Percentiles rank a stretch among this genome's conserved stretches.
These are phyloP conservation scores for Aspergillus udagawae DNA, from an alignment of 2,329 filamentous ascomycete genomes.

Conservation along the genomic window DNA sequence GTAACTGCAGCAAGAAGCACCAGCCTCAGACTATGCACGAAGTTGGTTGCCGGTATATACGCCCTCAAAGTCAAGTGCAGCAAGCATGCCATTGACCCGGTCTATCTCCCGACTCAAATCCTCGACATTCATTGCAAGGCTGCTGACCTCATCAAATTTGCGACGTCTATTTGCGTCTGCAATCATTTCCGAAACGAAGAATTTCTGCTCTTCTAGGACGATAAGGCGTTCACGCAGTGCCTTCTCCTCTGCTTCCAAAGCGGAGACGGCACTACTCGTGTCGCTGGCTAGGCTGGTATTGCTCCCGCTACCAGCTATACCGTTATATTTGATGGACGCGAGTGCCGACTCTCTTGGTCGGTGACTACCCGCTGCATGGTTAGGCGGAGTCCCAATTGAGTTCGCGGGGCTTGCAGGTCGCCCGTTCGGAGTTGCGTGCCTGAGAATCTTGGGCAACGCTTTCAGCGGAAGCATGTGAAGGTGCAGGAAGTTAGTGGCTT, in stretches of 20 bases:
- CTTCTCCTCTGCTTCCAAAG: conserved; percentile 78
- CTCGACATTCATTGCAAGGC: conserved; percentile 73
- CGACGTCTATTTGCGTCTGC: conserved; percentile 68
- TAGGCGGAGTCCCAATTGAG: conserved; percentile 20
- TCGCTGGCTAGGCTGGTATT: conserved; percentile 50
- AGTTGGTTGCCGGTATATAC: conserved; percentile 39
- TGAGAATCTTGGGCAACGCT: conserved; percentile 64
- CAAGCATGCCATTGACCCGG: conserved; percentile 60
- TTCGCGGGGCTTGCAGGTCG: conserved; percentile 22
- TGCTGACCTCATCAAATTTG: conserved; percentile 81
- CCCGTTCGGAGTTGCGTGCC: conserved; percentile 56
- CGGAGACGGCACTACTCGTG: conserved; percentile 57
- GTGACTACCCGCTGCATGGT: conserved; percentile 19
- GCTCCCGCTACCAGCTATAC: conserved; percentile 47
- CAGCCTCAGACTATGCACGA: conserved; percentile 5
- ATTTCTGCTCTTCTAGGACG: conserved; percentile 85
- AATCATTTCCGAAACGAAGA: conserved; percentile 84
- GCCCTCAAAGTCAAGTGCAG: conserved; percentile 60
- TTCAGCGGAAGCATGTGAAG: conserved; percentile 88
- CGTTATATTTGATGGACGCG: conserved; percentile 56
- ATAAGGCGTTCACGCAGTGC: conserved; percentile 73
- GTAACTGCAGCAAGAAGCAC: conserved; percentile 3
- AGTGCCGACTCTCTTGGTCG: conserved; percentile 46
- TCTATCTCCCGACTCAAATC: conserved; percentile 78
- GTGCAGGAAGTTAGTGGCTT: conserved; percentile 79